Percentiles rank a stretch among this genome's conserved stretches.
Evolutionary conservation across 139 green algal genomes (phyloP).

Genomic region (Klebsormidium nitens): DNA sequence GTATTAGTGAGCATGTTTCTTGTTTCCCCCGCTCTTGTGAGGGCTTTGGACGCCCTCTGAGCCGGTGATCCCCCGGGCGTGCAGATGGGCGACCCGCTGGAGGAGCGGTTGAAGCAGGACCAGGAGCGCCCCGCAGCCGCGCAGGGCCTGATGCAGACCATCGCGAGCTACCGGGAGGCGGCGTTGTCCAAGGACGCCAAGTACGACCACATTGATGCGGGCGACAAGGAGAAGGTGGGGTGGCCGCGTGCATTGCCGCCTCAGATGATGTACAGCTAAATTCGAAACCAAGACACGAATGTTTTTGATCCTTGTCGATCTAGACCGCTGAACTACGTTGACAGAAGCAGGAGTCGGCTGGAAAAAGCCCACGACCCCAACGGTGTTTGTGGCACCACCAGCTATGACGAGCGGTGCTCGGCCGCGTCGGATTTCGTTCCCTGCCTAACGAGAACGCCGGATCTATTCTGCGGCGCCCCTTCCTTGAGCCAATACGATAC

Average conservation of each 20-base stretch:
- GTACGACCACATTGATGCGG: constrained; percentile 74
- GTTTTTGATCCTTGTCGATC: not conserved
- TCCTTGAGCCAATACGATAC: not conserved
- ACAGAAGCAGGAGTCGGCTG: no score
- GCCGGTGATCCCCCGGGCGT: not conserved
- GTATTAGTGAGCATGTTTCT: not conserved
- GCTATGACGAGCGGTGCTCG: no score
- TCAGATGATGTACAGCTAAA: not conserved
- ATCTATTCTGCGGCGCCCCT: no score
- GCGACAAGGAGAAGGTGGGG: constrained; percentile 64
- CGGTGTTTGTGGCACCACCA: no score
- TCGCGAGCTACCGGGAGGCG: constrained; percentile 51
- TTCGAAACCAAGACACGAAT: not conserved
- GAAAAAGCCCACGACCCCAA: no score
- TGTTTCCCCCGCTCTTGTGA: not conserved
- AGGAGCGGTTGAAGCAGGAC: constrained; percentile 50
- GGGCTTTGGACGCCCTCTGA: not conserved
- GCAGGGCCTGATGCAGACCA: constrained; percentile 37
- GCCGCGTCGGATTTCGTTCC: no score
- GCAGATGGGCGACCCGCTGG: constrained; percentile 62
- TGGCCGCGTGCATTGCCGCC: not conserved
- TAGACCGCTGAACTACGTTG: no score
- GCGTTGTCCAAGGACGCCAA: constrained; percentile 45
- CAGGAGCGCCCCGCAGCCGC: constrained; percentile 25
- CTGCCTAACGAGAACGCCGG: no score